These are phyloP conservation scores for Pelagomonas calceolata DNA, from an alignment of 108 stramenopile genomes.

Conservation along the genomic window DNA sequence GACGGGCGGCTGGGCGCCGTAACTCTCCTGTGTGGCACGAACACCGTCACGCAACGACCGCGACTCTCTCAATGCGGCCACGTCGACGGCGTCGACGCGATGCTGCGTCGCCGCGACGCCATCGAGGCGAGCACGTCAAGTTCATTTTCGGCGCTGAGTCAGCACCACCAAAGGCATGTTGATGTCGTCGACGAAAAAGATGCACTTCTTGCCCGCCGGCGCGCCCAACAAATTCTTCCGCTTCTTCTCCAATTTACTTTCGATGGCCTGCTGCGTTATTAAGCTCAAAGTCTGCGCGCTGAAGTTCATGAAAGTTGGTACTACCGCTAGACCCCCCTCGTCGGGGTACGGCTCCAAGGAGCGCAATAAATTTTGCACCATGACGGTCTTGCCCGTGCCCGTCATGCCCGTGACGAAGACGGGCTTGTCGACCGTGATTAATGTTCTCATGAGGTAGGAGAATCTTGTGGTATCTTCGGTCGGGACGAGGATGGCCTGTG, in stretches of 20 bases:
- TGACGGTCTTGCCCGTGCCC: slow-evolving; percentile 51
- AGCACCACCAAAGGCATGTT: slow-evolving; percentile 56
- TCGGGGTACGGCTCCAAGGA: slow-evolving; percentile 17
- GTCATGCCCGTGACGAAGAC: slow-evolving; percentile 56
- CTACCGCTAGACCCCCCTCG: slow-evolving; percentile 29
- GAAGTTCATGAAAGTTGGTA: slow-evolving; percentile 44
- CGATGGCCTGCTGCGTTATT: slow-evolving; percentile 44
- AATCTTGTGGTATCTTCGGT: slow-evolving; percentile 47
- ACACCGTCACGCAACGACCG: no score
- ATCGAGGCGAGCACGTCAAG: no score
- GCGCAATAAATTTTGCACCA: slow-evolving; percentile 27
- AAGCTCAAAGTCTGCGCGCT: slow-evolving; percentile 44
- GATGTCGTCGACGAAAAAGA: slow-evolving; percentile 56
- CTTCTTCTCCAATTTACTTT: slow-evolving; percentile 56
- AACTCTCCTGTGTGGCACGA: no score
- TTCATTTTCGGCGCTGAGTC: no score
- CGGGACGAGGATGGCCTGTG: slow-evolving; percentile 48
- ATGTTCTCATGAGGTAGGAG: slow-evolving; percentile 31
- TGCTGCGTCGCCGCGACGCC: no score
- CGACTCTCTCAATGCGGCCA: no score
- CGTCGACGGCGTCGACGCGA: no score
- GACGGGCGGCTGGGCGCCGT: slow-evolving; percentile 56
- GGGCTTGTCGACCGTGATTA: slow-evolving; percentile 36
- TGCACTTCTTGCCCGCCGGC: slow-evolving; percentile 34
- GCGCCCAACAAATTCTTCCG: slow-evolving; percentile 49